phyloP scores from a whole-genome alignment of 2,329 filamentous ascomycete species.

The Aureobasidium lini region DNA sequence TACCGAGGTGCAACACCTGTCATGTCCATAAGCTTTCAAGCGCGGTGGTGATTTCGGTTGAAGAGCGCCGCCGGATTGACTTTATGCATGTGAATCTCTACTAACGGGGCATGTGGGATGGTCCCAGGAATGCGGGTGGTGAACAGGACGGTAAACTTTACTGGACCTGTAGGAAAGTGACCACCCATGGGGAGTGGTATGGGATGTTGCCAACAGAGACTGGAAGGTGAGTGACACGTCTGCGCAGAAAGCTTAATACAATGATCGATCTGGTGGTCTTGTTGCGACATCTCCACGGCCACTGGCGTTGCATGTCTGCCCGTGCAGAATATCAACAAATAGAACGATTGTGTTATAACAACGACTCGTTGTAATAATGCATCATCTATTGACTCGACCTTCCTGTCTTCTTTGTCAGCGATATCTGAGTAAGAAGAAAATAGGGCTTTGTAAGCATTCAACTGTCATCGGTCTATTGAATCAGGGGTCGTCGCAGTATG shows the following conservation, averaged over 20 bases:
- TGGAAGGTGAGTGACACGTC: background rate
- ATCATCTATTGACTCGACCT: background rate
- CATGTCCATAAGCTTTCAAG: constrained; percentile 5
- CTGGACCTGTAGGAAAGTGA: background rate
- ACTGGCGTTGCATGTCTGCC: background rate
- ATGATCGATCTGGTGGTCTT: background rate
- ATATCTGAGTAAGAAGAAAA: background rate
- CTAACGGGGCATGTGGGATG: background rate
- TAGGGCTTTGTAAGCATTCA: background rate
- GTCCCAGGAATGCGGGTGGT: background rate
- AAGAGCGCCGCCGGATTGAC: background rate
- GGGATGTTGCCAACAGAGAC: background rate
- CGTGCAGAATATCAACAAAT: background rate
- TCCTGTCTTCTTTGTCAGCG: background rate
- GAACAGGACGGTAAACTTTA: constrained; percentile 6
- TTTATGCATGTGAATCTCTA: background rate
- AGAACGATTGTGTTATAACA: background rate
- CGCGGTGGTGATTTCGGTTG: background rate
- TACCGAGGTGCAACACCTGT: background rate
- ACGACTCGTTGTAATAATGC: background rate
- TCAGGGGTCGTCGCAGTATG: background rate
- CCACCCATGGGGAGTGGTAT: background rate
- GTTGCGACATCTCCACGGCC: background rate
- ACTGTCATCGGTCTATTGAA: background rate
- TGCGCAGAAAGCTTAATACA: background rate